A percentile compares a stretch with the other conserved stretches of the same genome.
Conservation (phyloP, 1,139 yeast genomes). For the Candida tropicalis region DNA sequence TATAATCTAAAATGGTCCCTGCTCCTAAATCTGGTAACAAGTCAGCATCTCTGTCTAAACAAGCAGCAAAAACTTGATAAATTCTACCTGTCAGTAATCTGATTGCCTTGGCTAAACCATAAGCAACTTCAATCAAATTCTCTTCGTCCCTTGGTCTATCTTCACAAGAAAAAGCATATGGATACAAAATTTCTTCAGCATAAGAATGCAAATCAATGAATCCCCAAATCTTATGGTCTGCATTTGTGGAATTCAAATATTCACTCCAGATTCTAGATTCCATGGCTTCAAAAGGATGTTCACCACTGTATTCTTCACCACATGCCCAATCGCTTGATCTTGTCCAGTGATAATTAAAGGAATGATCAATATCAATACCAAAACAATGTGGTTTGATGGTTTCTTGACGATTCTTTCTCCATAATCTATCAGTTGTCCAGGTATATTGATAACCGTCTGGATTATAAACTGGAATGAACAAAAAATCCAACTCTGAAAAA, state of each 20-base stretch:
- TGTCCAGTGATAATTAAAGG: slow-evolving; percentile 77
- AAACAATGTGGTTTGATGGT: slow-evolving; percentile 67
- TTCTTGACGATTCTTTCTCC: slow-evolving; percentile 88
- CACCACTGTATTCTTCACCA: slow-evolving; percentile 82
- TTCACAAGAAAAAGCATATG: slow-evolving; percentile 79
- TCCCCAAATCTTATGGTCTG: slow-evolving; percentile 66
- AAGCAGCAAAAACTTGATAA: slow-evolving; percentile 75
- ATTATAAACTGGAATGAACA: slow-evolving; percentile 80
- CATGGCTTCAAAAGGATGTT: slow-evolving; percentile 70
- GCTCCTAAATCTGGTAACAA: slow-evolving; percentile 73
- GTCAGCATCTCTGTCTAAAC: slow-evolving; percentile 75
- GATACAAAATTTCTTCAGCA: slow-evolving; percentile 79
- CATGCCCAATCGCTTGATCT: slow-evolving; percentile 70
- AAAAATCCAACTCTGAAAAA: slow-evolving; percentile 58
- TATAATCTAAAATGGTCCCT: slow-evolving; percentile 80
- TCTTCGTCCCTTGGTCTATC: slow-evolving; percentile 78
- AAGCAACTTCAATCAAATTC: slow-evolving; percentile 76
- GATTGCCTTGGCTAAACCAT: slow-evolving; percentile 76
- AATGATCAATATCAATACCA: slow-evolving; percentile 87
- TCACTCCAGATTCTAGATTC: slow-evolving; percentile 69
- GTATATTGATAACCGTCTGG: slow-evolving; percentile 91
- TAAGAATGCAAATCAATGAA: slow-evolving; percentile 84
- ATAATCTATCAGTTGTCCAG: slow-evolving; percentile 78
- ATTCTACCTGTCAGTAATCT: slow-evolving; percentile 61
- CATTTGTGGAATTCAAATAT: slow-evolving; percentile 62